phyloP scores from a whole-genome alignment of 1,284 basidiomycete species.

The Ustanciosporium gigantosporum region DNA sequence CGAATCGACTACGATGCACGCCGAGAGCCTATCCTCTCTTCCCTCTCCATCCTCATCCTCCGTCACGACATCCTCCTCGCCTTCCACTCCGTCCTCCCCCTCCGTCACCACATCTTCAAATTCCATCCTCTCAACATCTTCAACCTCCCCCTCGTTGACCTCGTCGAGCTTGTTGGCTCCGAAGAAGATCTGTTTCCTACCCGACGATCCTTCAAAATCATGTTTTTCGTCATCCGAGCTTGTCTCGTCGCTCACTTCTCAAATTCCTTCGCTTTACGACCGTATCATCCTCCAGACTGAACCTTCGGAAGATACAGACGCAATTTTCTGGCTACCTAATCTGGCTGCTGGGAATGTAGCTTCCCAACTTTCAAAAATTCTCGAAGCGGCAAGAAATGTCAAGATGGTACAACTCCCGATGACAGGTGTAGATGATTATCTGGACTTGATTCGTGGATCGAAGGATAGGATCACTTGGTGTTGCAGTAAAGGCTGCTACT shows the following conservation, averaged over 20 bases:
- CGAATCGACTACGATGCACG: no score
- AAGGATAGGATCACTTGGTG: slow-evolving; percentile 19
- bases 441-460: slow-evolving; percentile 6
- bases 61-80: no score
- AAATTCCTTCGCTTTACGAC: background rate
- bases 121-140: no score
- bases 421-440: slow-evolving; percentile 41
- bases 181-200: slow-evolving; percentile 1
- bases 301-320: background rate
- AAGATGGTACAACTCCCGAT: slow-evolving; percentile 44
- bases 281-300: background rate
- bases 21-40: no score
- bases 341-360: slow-evolving; percentile 6
- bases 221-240: slow-evolving; percentile 1
- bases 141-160: no score
- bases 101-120: no score
- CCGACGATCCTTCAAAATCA: background rate
- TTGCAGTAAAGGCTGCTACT: slow-evolving; percentile 41
- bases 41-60: no score
- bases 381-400: background rate
- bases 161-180: no score
- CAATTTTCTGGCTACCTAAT: slow-evolving; percentile 16
- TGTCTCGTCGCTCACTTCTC: background rate
- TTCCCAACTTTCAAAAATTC: background rate
- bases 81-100: no score